Base-by-base conservation (phyloP, 75 land plant species). In the Pinus tabuliformis region DNA sequence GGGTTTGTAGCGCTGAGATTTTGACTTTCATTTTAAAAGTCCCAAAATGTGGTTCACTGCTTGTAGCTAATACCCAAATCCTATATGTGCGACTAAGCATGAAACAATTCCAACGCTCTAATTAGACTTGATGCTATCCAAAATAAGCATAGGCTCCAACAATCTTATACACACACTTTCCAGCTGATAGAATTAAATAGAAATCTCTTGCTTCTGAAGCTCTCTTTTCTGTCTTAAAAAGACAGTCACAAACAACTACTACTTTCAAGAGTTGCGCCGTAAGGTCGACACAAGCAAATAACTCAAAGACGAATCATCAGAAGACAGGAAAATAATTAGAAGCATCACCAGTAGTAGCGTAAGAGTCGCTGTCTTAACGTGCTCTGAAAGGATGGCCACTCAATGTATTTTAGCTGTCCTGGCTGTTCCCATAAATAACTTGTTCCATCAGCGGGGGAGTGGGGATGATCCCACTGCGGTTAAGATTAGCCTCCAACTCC, bases 331-430 rank as follows among this genome's bases (percentile, higher is more conserved):
- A 42, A 93, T 84, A 58, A 91, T 89, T 56, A 93, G 88, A 73
- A 89, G 13, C 5, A 89, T 87, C 6, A 89, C 96, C 65, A 93
- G 84, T 36, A 91, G 88, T 70, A 91, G 89, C 28, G 96, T 89
- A 22, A 93, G 81, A 24, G 77, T 64, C 52, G 91, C 91, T 28
- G 91, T 93, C 81, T 85, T 80, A 91, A 75, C 96, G 26, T 26
- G 26, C 26, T 26, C 26, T 26, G 0, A 26, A 26, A 26, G 26
- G 26, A 26, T 26, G 26, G 26, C 26, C 26, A 26, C 26, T 26
- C 26, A 26, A 26, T 26, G 26, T 26, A 26, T 26, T 26, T 26
- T 26, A 26, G 26, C 0, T 26, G 26, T 26, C 26, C 26, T 26
- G 26, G 26, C 26, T 26, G 26, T 26, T 26, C 21, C 72, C 62